Evolutionary conservation across 257 asterid species (phyloP), one percentile per base, ranked within the genome.

Genomic region (Schizonepeta tenuifolia): DNA sequence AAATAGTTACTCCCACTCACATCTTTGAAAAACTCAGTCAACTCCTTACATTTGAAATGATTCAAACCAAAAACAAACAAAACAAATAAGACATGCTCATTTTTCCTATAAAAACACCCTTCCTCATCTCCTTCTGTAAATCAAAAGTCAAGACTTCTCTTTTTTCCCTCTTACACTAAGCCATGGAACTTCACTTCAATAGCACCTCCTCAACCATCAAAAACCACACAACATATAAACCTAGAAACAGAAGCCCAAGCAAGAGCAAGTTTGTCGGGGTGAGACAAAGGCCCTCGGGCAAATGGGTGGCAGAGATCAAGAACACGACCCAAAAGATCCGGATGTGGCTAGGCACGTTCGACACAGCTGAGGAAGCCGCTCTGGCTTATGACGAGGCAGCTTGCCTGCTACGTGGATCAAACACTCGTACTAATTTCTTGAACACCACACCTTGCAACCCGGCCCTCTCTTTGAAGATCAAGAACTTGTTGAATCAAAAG

Each of bases 281-380:
- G 65, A 84, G 97, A 35, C 97, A 91, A 66, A 79, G 97, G 81
- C 88, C 97, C 10, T 91, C 96, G 0, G 96, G 97, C 9, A 91
- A 89, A 85, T 91, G 96, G 95, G 96, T 91, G 3, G 97, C 93
- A 0, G 96, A 91, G 73, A 89, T 91, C 85, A 89, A 89, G 87
- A 89, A 91, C 88, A 91, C 96, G 1, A 89, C 95, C 31, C 97
- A 91, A 9, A 91, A 89, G 91, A 91, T 91, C 80, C 77, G 96
- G 31, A 87, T 91, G 95, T 91, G 97, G 97, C 84, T 91, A 0
- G 97, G 97, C 6, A 91, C 96, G 0, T 91, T 91, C 57, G 95
- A 91, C 67, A 89, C 96, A 0, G 96, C 95, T 20, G 97, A 91
- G 71, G 97, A 91, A 70, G 97, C 97, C 36, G 97, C 96, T 6